These are phyloP conservation scores for Boletus austroedulis DNA, from an alignment of 1,284 basidiomycete species.

Conservation along the genomic window DNA sequence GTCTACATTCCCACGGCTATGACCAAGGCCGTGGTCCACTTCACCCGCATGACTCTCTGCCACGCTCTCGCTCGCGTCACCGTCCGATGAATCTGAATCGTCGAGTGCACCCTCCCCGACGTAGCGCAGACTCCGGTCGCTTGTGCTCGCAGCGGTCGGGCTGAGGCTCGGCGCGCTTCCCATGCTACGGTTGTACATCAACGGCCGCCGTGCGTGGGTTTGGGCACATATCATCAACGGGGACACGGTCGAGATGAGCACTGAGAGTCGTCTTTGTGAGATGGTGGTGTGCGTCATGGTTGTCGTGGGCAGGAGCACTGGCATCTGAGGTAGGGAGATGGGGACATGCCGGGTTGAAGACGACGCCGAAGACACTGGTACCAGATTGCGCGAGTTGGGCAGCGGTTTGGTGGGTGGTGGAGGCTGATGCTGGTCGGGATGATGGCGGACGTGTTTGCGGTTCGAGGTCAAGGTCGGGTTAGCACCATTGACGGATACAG, in stretches of 20 bases:
- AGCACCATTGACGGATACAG: slow-evolving; percentile 14
- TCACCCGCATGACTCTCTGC: slow-evolving; percentile 32
- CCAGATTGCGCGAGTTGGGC: slow-evolving; percentile 41
- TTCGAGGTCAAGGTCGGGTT: slow-evolving; percentile 20
- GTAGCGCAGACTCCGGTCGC: slow-evolving; percentile 47
- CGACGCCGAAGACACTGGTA: slow-evolving; percentile 55
- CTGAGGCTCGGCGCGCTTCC: slow-evolving; percentile 26
- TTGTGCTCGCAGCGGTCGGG: slow-evolving; percentile 37
- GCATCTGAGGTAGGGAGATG: slow-evolving; percentile 43
- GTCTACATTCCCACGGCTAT: background rate
- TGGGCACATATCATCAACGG: slow-evolving; percentile 24
- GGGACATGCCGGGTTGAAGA: slow-evolving; percentile 55
- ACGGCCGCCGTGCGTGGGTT: slow-evolving; percentile 38
- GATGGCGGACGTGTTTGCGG: slow-evolving; percentile 23
- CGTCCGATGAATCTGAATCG: slow-evolving; percentile 64
- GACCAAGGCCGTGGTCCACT: too few relatives aligned
- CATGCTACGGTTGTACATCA: slow-evolving; percentile 33
- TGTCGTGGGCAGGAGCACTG: slow-evolving; percentile 38
- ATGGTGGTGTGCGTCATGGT: slow-evolving; percentile 34
- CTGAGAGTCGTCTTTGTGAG: slow-evolving; percentile 27
- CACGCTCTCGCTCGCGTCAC: slow-evolving; percentile 35
- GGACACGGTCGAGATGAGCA: slow-evolving; percentile 26
- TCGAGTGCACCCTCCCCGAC: slow-evolving; percentile 75
- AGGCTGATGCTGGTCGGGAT: slow-evolving; percentile 21
- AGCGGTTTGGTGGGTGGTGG: slow-evolving; percentile 26